A percentile compares a stretch with the other conserved stretches of the same genome.
Conservation (phyloP, 2,329 filamentous ascomycete species). For the Whalleya microplaca region DNA sequence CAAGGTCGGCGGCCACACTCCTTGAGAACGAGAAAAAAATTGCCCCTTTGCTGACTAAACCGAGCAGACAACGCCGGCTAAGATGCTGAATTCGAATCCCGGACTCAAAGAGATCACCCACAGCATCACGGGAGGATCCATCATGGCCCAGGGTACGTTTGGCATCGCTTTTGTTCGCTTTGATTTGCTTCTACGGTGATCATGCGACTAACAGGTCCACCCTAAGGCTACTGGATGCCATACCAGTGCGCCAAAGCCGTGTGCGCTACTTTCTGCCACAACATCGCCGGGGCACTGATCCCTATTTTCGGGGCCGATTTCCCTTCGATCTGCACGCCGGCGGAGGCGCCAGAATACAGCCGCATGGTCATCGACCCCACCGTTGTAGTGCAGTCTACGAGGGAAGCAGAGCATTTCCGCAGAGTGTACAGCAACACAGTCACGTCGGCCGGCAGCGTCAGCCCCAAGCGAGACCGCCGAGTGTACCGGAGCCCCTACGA, state of each 20-base stretch:
- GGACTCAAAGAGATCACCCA: constrained; percentile 89
- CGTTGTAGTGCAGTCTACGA: constrained; percentile 57
- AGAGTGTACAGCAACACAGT: constrained; percentile 36
- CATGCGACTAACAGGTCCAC: constrained; percentile 10
- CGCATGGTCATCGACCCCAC: constrained; percentile 67
- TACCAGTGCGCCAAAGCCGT: constrained; percentile 84
- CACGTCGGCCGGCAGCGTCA: constrained; percentile 19
- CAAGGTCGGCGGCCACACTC: constrained; percentile 70
- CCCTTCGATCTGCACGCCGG: constrained; percentile 69
- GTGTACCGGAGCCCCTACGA: constrained; percentile 34
- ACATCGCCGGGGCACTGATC: constrained; percentile 82
- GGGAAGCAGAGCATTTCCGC: constrained; percentile 51
- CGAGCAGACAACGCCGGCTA: constrained; percentile 79
- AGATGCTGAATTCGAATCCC: constrained; percentile 76
- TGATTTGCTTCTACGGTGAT: constrained; percentile 1
- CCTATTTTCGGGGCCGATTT: constrained; percentile 89
- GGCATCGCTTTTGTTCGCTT: constrained; percentile 1
- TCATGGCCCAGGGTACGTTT: constrained; percentile 80
- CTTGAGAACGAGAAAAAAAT: not conserved
- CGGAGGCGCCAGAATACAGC: constrained; percentile 65
- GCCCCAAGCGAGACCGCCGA: constrained; percentile 33
- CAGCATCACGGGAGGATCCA: constrained; percentile 91
- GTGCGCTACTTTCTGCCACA: constrained; percentile 86
- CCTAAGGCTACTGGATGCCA: constrained; percentile 92
- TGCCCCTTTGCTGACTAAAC: constrained; percentile 9